Evolutionary conservation across 2,329 filamentous ascomycete genomes (phyloP), one percentile per base, ranked within the genome.

Genomic region (Alternaria alternata): DNA sequence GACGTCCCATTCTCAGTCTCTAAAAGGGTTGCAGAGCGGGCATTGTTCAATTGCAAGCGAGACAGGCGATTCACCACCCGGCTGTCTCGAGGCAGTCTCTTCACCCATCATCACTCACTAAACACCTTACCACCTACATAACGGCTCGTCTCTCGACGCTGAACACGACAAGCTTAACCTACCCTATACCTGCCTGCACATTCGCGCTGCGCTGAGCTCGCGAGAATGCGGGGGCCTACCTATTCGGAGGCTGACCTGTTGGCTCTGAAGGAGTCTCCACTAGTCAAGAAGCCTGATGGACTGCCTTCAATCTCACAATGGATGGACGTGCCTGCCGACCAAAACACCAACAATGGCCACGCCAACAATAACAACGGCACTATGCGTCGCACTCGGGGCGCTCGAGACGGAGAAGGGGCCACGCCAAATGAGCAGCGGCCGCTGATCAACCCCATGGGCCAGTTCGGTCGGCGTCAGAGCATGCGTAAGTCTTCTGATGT

Each of bases 241-340:
- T 97, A 97, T 79, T 86, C 91, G 64, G 84, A 87, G 79, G 91
- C 94, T 66, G 86, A 91, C 80, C 84, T 98, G 70, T 83, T 93
- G 72, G 85, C 86, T 77, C 83, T 98, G 73, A 88, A 90, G 80
- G 85, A 90, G 61, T 97, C 94, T 66, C 93, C 93, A 67, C 84
- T 97, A 78, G 93, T 93, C 74, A 83, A 86, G 70, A 96, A 92
- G 80, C 94, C 94, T 47, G 83, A 89, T 65, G 87, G 85, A 65
- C 85, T 97, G 46, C 94, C 93, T 66, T 91, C 93, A 26, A 87
- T 90, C 65, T 93, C 96, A 81, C 92, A 96, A 83, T 98, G 94
- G 94, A 96, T 97, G 93, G 93, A 94, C 91, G 96, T 71, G 44
- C 68, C 73, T 20, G 59, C 66, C 26, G 75, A 77, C 24, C 70